Evolutionary conservation across 768 basidiomycete species (phyloP), one percentile per base, ranked within the genome.

Genomic region (Cystobasidiopsis lactophilus): DNA sequence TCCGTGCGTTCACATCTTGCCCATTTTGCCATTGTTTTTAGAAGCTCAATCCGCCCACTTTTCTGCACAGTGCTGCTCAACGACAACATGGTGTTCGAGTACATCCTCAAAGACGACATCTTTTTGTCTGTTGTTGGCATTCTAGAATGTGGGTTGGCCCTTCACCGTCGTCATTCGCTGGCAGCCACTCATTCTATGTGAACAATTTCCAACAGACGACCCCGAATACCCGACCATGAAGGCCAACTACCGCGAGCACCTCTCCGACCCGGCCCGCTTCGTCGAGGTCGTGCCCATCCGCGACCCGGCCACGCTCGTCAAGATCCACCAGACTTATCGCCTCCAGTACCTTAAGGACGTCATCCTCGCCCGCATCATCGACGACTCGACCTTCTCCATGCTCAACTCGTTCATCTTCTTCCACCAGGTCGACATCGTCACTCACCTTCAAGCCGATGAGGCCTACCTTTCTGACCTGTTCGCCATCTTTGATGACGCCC

Each of bases 361-460:
- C 54, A 85, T 98, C 39, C 81, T 98, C 46, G 85, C 88, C 0
- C 80, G 93, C 18, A 79, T 80, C 1, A 75, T 95, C 46, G 93
- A 98, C 62, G 93, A 98, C 66, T 81, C 84, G 2, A 95, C 89
- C 0, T 91, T 95, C 74, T 86, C 85, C 63, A 85, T 93, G 61
- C 76, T 96, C 63, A 95, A 88, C 68, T 88, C 85, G 1, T 84
- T 84, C 68, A 86, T 98, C 66, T 85, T 95, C 64, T 96, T 89
- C 75, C 93, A 96, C 69, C 91, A 98, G 66, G 86, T 91, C 61
- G 93, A 98, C 67, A 95, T 98, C 63, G 88, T 98, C 62, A 77
- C 73, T 46, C 78, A 91, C 63, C 75, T 96, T 31, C 82, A 86
- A 64, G 74, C 73, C 53, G 83, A 93, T 60, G 74, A 73, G 1